Conservation (phyloP, 768 basidiomycete genomes). For the Lactifluus hygrophoroides region DNA sequence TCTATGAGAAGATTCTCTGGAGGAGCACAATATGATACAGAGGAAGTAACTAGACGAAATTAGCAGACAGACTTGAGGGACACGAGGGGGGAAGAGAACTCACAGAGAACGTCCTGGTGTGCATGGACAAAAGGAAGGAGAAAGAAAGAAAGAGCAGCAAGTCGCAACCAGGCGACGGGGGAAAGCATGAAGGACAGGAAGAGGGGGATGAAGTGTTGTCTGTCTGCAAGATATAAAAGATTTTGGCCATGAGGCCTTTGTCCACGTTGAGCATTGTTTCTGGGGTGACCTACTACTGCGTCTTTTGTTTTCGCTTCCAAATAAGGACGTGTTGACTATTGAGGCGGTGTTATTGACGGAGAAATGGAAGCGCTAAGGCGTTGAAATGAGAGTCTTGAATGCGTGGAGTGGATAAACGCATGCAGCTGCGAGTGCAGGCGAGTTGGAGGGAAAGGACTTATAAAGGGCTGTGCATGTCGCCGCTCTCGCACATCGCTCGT, state of each 20-base stretch:
- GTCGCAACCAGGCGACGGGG: slow-evolving; percentile 73
- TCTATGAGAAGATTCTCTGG: slow-evolving; percentile 74
- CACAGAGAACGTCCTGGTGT: slow-evolving; percentile 52
- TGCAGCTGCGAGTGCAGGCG: neutral
- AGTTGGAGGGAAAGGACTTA: no score
- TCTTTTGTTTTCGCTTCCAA: slow-evolving; percentile 9
- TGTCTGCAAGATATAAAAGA: slow-evolving; percentile 16
- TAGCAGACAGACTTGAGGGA: slow-evolving; percentile 3
- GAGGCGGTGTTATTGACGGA: neutral
- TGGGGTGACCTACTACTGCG: slow-evolving; percentile 8
- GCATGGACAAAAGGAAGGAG: slow-evolving; percentile 35
- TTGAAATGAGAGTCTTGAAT: no score
- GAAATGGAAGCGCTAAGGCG: neutral
- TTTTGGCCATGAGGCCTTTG: slow-evolving; percentile 10
- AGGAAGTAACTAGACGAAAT: slow-evolving; percentile 59
- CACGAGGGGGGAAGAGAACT: slow-evolving; percentile 25
- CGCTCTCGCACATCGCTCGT: no score
- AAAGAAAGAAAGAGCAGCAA: slow-evolving; percentile 32
- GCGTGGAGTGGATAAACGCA: neutral
- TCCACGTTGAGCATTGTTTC: slow-evolving; percentile 19
- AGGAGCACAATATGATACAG: slow-evolving; percentile 79
- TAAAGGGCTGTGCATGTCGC: no score
- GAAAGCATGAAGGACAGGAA: slow-evolving; percentile 45
- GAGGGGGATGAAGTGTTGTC: neutral
- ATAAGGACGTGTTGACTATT: slow-evolving; percentile 5